Evolutionary conservation across 495 filamentous ascomycete species (phyloP).

Genomic region (Xylaria castorea): DNA sequence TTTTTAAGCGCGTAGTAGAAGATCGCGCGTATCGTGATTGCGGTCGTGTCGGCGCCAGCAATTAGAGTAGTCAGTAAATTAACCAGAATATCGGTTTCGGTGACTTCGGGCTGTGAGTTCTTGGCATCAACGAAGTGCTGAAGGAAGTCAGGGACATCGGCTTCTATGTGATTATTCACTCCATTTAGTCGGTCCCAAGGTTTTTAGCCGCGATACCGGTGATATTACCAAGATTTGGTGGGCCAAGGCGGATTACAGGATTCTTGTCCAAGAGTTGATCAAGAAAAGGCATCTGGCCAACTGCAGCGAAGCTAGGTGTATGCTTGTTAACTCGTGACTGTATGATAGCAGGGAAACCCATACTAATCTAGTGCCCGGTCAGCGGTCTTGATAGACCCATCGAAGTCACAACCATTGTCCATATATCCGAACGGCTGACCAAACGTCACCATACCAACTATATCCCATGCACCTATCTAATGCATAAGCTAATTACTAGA

Average conservation of each 20-base stretch:
- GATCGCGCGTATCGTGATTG: not conserved
- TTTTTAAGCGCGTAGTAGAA: not conserved
- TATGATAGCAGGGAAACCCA: not conserved
- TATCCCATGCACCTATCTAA: not conserved
- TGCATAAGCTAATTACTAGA: not conserved
- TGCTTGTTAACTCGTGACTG: not conserved
- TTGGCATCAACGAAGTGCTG: slow-evolving; percentile 3
- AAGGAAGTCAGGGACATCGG: slow-evolving; percentile 38
- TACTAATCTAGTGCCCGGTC: not conserved
- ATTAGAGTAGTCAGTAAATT: not conserved
- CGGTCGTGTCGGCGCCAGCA: not conserved
- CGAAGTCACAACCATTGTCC: not conserved
- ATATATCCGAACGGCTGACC: not conserved
- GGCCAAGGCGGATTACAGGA: slow-evolving; percentile 30
- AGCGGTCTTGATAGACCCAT: not conserved
- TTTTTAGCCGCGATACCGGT: not conserved
- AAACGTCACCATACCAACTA: not conserved
- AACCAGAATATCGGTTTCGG: not conserved
- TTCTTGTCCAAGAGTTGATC: slow-evolving; percentile 18
- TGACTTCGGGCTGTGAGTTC: not conserved
- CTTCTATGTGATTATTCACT: slow-evolving; percentile 8
- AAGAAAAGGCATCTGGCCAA: slow-evolving; percentile 30
- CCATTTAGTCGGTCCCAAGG: not conserved
- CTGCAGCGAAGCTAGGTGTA: not conserved
- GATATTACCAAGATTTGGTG: slow-evolving; percentile 29